Evolutionary conservation across 2,329 filamentous ascomycete species (phyloP).

Genomic region (Parasarocladium wereldwijsianum): DNA sequence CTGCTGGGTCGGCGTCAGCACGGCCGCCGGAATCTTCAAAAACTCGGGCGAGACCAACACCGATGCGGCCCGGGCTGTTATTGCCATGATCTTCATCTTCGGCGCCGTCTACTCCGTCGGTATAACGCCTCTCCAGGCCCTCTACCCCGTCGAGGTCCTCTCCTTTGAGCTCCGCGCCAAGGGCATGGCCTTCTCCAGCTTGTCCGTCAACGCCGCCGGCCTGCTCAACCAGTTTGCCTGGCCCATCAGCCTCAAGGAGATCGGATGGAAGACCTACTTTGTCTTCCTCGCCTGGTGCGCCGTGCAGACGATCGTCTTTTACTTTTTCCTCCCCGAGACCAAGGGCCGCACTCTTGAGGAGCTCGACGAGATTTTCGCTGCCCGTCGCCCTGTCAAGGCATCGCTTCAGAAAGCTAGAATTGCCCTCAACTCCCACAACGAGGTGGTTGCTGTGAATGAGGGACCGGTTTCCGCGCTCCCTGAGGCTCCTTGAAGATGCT

Average conservation of each 20-base stretch:
- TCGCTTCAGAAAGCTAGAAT: slow-evolving; percentile 10
- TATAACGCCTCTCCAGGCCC: slow-evolving; percentile 17
- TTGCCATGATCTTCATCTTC: slow-evolving; percentile 40
- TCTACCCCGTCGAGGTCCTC: slow-evolving; percentile 36
- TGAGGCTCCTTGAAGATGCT: too few relatives aligned
- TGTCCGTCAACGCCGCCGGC: slow-evolving; percentile 26
- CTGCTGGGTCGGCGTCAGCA: slow-evolving; percentile 41
- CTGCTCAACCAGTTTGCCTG: slow-evolving; percentile 31
- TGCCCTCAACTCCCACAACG: slow-evolving; percentile 1
- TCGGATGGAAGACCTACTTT: slow-evolving; percentile 38
- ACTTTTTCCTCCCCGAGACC: slow-evolving; percentile 15
- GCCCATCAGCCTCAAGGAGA: slow-evolving; percentile 29
- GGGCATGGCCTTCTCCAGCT: slow-evolving; percentile 33
- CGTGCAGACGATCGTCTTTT: slow-evolving; percentile 10
- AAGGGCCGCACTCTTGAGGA: slow-evolving; percentile 38
- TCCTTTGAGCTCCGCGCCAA: slow-evolving; percentile 37
- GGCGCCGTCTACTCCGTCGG: slow-evolving; percentile 34
- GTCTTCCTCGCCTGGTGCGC: slow-evolving; percentile 30
- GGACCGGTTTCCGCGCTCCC: too few relatives aligned
- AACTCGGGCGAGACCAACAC: slow-evolving; percentile 53
- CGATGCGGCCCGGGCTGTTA: slow-evolving; percentile 26
- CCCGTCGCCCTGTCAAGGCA: slow-evolving; percentile 12
- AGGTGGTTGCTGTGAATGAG: slow-evolving; percentile 2
- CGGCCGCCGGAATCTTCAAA: slow-evolving; percentile 53
- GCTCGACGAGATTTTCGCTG: slow-evolving; percentile 39